Evolutionary conservation across 345 rosid species (phyloP), one percentile per base, ranked within the genome.

Genomic region (Ceriops decandra): DNA sequence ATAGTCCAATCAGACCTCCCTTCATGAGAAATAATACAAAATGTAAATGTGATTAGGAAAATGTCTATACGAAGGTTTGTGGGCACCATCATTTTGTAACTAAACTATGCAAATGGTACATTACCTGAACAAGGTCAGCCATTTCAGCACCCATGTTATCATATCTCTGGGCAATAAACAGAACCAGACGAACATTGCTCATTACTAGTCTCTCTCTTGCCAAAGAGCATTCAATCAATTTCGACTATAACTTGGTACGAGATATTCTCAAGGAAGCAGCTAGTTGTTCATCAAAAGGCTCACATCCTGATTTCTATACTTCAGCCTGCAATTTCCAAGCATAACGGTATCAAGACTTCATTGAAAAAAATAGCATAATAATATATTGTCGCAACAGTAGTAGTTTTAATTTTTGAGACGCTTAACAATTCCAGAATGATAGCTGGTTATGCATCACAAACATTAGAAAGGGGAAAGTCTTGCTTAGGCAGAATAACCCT

Each of bases 111-210:
- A 77, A 21, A 42, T 64, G 72, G 62, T 59, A 53, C 74, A 60
- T 49, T 57, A 95, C 97, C 95, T 95, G 99, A 77, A 95, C 90
- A 74, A 95, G 99, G 80, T 95, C 99, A 75, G 92, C 80, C 97
- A 95, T 86, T 81, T 95, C 91, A 64, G 85, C 90, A 70, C 93
- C 99, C 96, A 89, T 82, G 82, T 86, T 87, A 70, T 88, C 88
- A 42, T 91, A 89, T 76, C 87, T 82, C 75, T 95, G 92, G 76
- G 99, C 99, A 33, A 95, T 91, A 22, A 95, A 89, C 90, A 91
- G 78, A 72, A 95, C 99, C 52, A 95, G 81, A 57, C 97, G 97
- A 57, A 95, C 93, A 72, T 95, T 95, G 84, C 93, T 89, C 99
- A 95, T 95, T 60, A 96, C 89, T 73, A 95, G 83, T 80, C 86